A percentile compares a stretch with the other conserved stretches of the same genome.
These are phyloP conservation scores for Stellera chamaejasme DNA, from an alignment of 345 rosid genomes.

Conservation along the genomic window DNA sequence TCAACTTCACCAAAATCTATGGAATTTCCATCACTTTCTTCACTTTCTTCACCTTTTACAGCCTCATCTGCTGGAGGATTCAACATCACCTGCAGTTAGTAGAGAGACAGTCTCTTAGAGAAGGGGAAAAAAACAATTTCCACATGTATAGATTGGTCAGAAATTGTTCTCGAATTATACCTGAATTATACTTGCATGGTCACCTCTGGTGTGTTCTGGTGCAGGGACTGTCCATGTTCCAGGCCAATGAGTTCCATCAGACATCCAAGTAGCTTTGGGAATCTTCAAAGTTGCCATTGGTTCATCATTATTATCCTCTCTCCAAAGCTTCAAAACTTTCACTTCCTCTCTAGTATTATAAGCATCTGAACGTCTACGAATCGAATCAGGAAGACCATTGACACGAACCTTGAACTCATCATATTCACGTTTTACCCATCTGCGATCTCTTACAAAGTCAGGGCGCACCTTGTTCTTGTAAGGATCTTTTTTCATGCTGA, in stretches of 20 bases:
- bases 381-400: constrained; percentile 60
- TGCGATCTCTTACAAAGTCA: constrained; percentile 70
- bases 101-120: constrained; percentile 9
- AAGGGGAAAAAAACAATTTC: not conserved
- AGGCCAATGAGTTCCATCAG: constrained; percentile 79
- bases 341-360: constrained; percentile 66
- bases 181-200: constrained; percentile 79
- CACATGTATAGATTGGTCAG: not conserved
- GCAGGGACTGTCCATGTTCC: constrained; percentile 65
- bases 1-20: constrained; percentile 56
- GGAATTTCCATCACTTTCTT: constrained; percentile 23
- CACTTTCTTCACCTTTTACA: constrained; percentile 23
- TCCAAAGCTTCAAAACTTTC: constrained; percentile 55
- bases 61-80: constrained; percentile 56
- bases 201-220: constrained; percentile 57
- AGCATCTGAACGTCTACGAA: constrained; percentile 68
- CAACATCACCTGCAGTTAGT: constrained; percentile 50
- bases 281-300: constrained; percentile 45
- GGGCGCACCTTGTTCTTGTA: constrained; percentile 56
- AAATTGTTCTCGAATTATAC: constrained; percentile 17
- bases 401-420: constrained; percentile 80
- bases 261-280: constrained; percentile 85
- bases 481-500: constrained; percentile 65
- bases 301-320: constrained; percentile 35
- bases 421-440: constrained; percentile 62